phyloP scores from a whole-genome alignment of 306 rosid species.

The Cyclanthera cordifolia region DNA sequence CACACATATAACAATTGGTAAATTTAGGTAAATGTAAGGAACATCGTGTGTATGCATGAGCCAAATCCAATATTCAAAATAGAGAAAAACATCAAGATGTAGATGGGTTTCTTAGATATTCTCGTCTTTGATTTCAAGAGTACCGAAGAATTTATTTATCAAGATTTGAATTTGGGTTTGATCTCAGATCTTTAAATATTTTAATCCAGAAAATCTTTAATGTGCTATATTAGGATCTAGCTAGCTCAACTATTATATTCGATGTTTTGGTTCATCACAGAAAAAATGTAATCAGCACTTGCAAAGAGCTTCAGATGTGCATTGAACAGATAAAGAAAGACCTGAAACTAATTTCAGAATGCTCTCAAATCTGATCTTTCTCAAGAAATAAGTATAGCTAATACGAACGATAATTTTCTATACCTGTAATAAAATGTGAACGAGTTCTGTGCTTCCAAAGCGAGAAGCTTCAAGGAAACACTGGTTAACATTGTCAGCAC shows the following conservation, averaged over 20 bases:
- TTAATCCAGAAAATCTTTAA: neutral
- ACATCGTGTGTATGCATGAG: neutral
- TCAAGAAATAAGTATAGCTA: neutral
- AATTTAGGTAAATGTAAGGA: neutral
- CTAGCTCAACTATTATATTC: neutral
- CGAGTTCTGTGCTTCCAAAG: constrained; percentile 85
- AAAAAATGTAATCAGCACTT: neutral
- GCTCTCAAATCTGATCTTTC: neutral
- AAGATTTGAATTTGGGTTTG: neutral
- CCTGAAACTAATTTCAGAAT: neutral
- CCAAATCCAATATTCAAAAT: neutral
- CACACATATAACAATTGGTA: too few species aligned
- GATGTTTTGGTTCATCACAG: neutral
- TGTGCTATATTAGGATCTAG: neutral
- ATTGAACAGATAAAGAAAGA: neutral
- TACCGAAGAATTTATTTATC: neutral
- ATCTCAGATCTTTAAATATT: neutral
- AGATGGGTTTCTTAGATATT: neutral
- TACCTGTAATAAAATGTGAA: constrained; percentile 77
- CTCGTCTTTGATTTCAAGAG: neutral
- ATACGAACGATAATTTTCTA: neutral
- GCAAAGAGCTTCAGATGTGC: neutral
- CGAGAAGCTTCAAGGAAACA: constrained; percentile 91
- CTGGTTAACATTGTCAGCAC: constrained; percentile 86
- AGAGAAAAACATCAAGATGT: neutral